Conservation (phyloP, 2,329 filamentous ascomycete genomes). For the Arthrobotrys pseudoclavata region DNA sequence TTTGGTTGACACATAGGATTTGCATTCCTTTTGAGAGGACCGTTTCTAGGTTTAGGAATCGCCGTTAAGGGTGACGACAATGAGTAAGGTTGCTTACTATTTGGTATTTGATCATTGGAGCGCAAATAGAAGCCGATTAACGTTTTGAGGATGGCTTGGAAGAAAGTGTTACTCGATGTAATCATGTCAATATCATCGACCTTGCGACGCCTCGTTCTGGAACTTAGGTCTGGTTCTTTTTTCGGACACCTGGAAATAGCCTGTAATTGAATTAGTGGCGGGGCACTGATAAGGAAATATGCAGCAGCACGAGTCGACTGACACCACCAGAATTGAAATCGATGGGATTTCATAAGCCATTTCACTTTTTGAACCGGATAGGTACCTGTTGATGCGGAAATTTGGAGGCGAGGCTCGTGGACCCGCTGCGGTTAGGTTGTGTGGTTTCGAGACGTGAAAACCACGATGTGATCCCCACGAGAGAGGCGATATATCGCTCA, state of each 20-base stretch:
- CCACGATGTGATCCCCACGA: constrained; percentile 34
- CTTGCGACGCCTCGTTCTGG: constrained; percentile 33
- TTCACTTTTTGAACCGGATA: constrained; percentile 22
- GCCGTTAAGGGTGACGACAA: constrained; percentile 20
- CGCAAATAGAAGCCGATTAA: constrained; percentile 32
- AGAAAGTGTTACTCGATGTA: constrained; percentile 58
- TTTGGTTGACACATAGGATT: constrained; percentile 53
- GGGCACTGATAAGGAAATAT: constrained; percentile 47
- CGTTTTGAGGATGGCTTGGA: constrained; percentile 24
- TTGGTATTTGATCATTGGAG: constrained; percentile 41
- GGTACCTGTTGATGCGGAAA: constrained; percentile 31
- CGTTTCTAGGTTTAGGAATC: constrained; percentile 18
- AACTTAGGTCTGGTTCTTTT: constrained; percentile 17
- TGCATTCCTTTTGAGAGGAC: constrained; percentile 36
- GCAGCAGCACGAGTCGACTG: constrained; percentile 44
- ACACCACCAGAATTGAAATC: constrained; percentile 38
- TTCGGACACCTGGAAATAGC: constrained; percentile 41
- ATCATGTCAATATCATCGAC: constrained; percentile 54
- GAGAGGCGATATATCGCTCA: constrained; percentile 51
- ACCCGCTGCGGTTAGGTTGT: constrained; percentile 31
- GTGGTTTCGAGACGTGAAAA: constrained; percentile 32
- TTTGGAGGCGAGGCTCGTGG: constrained; percentile 44
- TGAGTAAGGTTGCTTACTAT: constrained; percentile 43
- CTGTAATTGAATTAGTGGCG: constrained; percentile 29
- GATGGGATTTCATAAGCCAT: constrained; percentile 25